Evolutionary conservation across 1,284 basidiomycete genomes (phyloP), one percentile per base, ranked within the genome.

Genomic region (Sparassis latifolia): DNA sequence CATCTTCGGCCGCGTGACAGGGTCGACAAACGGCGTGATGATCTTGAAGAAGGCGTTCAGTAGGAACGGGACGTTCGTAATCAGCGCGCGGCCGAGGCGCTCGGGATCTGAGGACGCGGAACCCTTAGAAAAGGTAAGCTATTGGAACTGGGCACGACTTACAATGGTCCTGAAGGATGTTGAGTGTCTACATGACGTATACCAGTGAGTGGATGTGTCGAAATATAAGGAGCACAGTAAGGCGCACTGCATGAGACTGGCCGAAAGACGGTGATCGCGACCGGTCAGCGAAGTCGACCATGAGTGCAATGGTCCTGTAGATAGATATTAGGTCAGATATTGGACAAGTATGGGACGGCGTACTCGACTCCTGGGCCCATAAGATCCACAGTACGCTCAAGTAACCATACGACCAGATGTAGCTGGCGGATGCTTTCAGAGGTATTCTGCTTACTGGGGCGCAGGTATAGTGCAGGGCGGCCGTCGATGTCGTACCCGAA

Each of bases 61-160:
- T 57, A 91, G 68, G 70, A 79, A 91, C 28, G 94, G 93, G 44
- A 93, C 81, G 62, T 95, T 92, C 53, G 88, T 76, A 57, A 96
- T 83, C 43, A 94, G 70, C 1, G 91, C 84, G 29, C 82, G 74
- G n/a, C 92, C 92, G 35, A 97, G 80, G n/a, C 92, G 82, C 70
- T 96, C 93, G 1, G 92, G 91, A 63, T 97, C 92, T 54, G 85
- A 80, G 66, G 95, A 92, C 30, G 95, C 72, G 57, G 93, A 4
- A 10, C 37, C 42, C 10, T n/a, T n/a, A 7, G 39, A 30, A 12
- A 12, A 42, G 35, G 10, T 20, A 32, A 29, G 33, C 6, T 7
- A 37, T 7, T 6, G 7, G 35, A 6, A 27, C 20, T 10, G 32
- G 38, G 39, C 29, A 40, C 2, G 32, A 93, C 55, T 40, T 47